Evolutionary conservation across 1,284 basidiomycete genomes (phyloP), one percentile per base, ranked within the genome.

Genomic region (Entoloma clypeatum): DNA sequence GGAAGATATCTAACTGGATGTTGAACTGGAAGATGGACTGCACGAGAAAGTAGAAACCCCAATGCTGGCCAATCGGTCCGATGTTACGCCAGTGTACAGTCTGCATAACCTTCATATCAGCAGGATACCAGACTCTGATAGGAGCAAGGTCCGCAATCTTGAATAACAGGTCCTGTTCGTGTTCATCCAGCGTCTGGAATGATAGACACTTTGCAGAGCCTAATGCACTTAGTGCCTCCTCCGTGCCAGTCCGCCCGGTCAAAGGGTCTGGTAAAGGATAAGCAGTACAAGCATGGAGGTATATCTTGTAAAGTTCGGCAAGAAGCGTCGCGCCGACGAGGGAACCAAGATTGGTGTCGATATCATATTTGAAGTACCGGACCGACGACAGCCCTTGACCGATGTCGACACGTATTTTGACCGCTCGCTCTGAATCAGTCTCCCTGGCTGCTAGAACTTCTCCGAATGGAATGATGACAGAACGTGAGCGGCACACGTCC

Each of bases 261-360:
- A 79, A 55, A 0, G 68, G 69, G 50, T 78, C 76, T 3, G 62
- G 58, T 4, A 71, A 57, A 21, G 60, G 62, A 24, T 65, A 56
- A 22, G 63, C 65, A 0, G 69, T 75, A 4, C 71, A 35, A 2
- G 70, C 69, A 33, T 77, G 75, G 9, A 77, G 57, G 35, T 71
- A 69, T 0, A 64, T 57, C 32, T 59, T 62, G 45, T 64, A 74
- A 2, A 72, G 47, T 34, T 59, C 60, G 46, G 59, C 64, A 1
- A 54, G 54, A 30, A 70, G 44, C 10, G 56, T 61, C 23, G 43
- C 57, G 2, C 65, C 62, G 0, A 55, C 55, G 2, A 77, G 53
- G 38, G 60, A 56, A 4, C 69, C 62, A 6, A 77, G 55, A 7
- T 61, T 55, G 0, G 44, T 47, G 45, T 77, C 63, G 18, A 72